Percentiles rank a stretch among this genome's conserved stretches.
Evolutionary conservation across 208 protist species (phyloP).

Genomic region (Acanthamoeba castellanii): DNA sequence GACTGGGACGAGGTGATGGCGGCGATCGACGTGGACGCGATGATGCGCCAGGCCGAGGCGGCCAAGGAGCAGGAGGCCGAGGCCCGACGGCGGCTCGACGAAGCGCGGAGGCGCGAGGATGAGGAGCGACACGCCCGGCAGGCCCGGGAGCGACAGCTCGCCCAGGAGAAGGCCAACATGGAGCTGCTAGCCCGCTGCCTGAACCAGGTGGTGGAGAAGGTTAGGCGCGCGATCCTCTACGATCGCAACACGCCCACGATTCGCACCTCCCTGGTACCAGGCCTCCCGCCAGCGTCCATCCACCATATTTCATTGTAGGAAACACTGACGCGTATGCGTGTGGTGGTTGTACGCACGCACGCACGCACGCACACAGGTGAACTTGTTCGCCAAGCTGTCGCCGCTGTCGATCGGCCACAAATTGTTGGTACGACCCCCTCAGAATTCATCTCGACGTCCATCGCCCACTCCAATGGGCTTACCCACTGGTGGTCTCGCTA

Average conservation of each 20-base stretch:
- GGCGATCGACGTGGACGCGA: not conserved
- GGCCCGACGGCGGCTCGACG: not conserved
- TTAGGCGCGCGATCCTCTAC: not conserved
- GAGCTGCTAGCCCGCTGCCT: not conserved
- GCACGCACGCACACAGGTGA: not conserved
- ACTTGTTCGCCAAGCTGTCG: constrained; percentile 4
- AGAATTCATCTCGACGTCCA: no score
- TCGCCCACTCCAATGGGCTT: no score
- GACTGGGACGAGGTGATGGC: not conserved
- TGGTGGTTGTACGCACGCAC: no score
- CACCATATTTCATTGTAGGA: no score
- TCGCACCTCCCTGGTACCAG: not conserved
- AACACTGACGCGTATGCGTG: no score
- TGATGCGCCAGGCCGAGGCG: not conserved
- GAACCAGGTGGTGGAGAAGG: not conserved
- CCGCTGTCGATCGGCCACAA: not conserved
- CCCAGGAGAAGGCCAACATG: not conserved
- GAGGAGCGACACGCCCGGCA: not conserved
- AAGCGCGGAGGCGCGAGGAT: not conserved
- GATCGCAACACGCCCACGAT: not conserved
- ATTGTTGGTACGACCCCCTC: not conserved
- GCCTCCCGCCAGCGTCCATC: no score
- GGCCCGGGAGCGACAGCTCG: not conserved
- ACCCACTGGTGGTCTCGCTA: not conserved
- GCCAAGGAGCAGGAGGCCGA: not conserved